Percentiles rank a stretch among this genome's conserved stretches.
phyloP scores from a whole-genome alignment of 2,329 filamentous ascomycete species.

The Emergomyces orientalis region DNA sequence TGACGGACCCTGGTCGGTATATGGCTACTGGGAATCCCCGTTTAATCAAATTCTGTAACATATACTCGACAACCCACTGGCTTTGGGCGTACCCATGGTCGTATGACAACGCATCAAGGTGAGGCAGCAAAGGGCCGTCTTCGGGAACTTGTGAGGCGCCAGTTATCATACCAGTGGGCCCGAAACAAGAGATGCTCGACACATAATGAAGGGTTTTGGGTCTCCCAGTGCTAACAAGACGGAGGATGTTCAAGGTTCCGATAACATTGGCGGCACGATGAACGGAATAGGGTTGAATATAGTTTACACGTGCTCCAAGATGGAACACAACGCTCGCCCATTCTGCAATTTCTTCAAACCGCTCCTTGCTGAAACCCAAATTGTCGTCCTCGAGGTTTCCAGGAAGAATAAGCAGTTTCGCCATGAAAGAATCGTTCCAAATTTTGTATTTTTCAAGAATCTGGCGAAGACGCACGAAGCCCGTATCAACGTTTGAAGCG shows the following conservation, averaged over 20 bases:
- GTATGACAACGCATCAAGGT: constrained; percentile 31
- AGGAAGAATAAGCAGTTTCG: constrained; percentile 14
- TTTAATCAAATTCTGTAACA: constrained; percentile 62
- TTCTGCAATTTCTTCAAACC: constrained; percentile 44
- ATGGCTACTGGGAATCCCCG: constrained; percentile 63
- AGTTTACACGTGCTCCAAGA: constrained; percentile 67
- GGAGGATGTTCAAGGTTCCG: constrained; percentile 60
- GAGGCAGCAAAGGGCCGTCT: constrained; percentile 16
- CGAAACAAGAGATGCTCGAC: constrained; percentile 21
- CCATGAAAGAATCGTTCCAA: constrained; percentile 1
- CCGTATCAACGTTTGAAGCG: constrained; percentile 42
- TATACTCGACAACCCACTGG: constrained; percentile 63
- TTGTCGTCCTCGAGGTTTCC: constrained; percentile 60
- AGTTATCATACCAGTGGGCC: constrained; percentile 20
- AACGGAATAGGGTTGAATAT: constrained; percentile 62
- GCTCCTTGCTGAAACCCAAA: constrained; percentile 44
- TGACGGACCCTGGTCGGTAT: constrained; percentile 70
- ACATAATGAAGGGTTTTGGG: constrained; percentile 20
- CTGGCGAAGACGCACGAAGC: constrained; percentile 23
- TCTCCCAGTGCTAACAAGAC: constrained; percentile 48
- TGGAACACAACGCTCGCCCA: constrained; percentile 48
- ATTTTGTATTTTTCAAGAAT: constrained; percentile 45
- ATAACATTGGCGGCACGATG: constrained; percentile 63
- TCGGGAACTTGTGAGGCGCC: constrained; percentile 16
- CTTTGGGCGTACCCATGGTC: constrained; percentile 76